Conservation (phyloP, 345 rosid genomes). For the Citrus reticulata region DNA sequence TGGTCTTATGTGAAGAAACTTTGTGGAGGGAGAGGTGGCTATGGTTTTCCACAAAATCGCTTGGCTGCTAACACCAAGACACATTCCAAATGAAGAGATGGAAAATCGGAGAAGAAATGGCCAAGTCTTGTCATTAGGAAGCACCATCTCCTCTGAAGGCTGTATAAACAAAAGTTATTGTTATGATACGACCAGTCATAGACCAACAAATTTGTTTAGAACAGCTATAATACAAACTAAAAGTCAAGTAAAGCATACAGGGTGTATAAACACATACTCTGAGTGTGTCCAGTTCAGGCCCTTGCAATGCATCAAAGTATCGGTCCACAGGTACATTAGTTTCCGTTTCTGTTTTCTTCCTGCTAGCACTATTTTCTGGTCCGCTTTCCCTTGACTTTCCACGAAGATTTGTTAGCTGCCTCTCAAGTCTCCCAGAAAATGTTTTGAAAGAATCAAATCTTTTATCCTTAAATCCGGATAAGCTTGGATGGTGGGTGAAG, state of each 20-base stretch:
- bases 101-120: conserved; percentile 87
- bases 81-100: conserved; percentile 77
- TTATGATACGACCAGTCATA: not conserved
- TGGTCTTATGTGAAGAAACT: conserved; percentile 59
- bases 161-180: conserved; percentile 13
- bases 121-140: conserved; percentile 80
- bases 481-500: conserved; percentile 29
- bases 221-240: not conserved
- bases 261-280: conserved; percentile 36
- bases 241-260: not conserved
- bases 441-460: conserved; percentile 84
- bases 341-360: conserved; percentile 32
- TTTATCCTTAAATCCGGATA: conserved; percentile 41
- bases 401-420: conserved; percentile 59
- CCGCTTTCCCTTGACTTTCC: conserved; percentile 41
- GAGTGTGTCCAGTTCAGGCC: conserved; percentile 84
- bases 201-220: not conserved
- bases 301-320: conserved; percentile 81
- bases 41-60: conserved; percentile 85
- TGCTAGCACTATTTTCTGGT: conserved; percentile 19
- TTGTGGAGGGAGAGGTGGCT: conserved; percentile 58
- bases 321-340: conserved; percentile 61
- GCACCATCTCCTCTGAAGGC: conserved; percentile 68
- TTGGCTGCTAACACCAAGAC: conserved; percentile 91
- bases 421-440: conserved; percentile 82